Percentiles rank a stretch among this genome's conserved stretches.
Conservation (phyloP, 2,329 filamentous ascomycete species). For the Alternaria incomplexa region DNA sequence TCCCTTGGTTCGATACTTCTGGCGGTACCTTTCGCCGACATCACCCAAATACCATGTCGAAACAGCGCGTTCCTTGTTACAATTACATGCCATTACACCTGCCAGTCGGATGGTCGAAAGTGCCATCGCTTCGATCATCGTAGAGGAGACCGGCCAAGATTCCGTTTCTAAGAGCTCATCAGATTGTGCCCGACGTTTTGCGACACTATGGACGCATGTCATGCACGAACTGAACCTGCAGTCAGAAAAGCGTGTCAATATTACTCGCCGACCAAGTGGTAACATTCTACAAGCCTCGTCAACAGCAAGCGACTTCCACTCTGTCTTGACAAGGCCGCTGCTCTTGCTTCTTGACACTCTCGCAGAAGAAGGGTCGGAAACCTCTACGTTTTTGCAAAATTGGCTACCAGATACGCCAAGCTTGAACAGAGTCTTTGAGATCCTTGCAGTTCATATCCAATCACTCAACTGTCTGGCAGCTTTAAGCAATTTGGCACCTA, state of each 20-base stretch:
- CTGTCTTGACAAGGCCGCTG: slow-evolving; percentile 80
- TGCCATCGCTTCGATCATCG: slow-evolving; percentile 72
- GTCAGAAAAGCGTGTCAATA: slow-evolving; percentile 40
- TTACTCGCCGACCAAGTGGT: slow-evolving; percentile 38
- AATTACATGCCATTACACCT: slow-evolving; percentile 75
- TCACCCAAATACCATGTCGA: slow-evolving; percentile 95
- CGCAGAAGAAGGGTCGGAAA: slow-evolving; percentile 72
- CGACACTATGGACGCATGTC: slow-evolving; percentile 81
- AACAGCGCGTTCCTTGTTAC: slow-evolving; percentile 83
- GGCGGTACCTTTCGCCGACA: slow-evolving; percentile 80
- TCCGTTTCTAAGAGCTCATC: slow-evolving; percentile 6
- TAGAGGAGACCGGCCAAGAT: slow-evolving; percentile 11
- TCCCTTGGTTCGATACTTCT: slow-evolving; percentile 73
- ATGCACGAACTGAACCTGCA: slow-evolving; percentile 49
- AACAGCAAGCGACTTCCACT: slow-evolving; percentile 65
- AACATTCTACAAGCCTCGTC: slow-evolving; percentile 34
- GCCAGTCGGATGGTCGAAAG: slow-evolving; percentile 79
- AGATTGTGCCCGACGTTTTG: slow-evolving; percentile 73
- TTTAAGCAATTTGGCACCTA: slow-evolving; percentile 24
- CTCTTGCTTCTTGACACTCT: slow-evolving; percentile 83
- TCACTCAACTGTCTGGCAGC: slow-evolving; percentile 35
- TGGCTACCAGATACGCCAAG: slow-evolving; percentile 74
- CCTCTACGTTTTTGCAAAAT: slow-evolving; percentile 76
- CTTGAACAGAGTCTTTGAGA: slow-evolving; percentile 56
- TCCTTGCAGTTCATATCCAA: slow-evolving; percentile 41